These are phyloP conservation scores for Irpex sp. DNA, from an alignment of 1,284 basidiomycete species.

Conservation along the genomic window DNA sequence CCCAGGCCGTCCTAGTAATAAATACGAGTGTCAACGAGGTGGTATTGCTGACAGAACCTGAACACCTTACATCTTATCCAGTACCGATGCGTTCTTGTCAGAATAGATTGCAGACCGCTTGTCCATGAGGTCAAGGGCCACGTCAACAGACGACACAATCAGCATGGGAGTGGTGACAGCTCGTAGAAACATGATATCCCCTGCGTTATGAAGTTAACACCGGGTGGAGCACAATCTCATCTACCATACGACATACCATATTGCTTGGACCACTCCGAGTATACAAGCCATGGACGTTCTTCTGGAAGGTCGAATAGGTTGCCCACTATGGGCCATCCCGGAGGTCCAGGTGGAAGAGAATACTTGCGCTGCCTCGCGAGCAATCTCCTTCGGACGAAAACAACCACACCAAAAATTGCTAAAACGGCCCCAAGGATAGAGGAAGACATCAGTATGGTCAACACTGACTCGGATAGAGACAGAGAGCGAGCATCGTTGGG, in stretches of 20 bases:
- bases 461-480: not conserved
- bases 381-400: not conserved
- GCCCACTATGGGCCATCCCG: conserved; percentile 4
- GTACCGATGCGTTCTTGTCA: not conserved
- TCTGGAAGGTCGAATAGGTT: conserved; percentile 4
- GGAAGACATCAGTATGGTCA: not conserved
- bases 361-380: not conserved
- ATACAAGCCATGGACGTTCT: conserved; percentile 7
- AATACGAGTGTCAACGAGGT: conserved; percentile 33
- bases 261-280: conserved; percentile 5
- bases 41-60: conserved; percentile 43
- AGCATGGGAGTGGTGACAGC: not conserved
- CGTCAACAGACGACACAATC: not conserved
- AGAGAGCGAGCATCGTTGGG: not conserved
- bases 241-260: not conserved
- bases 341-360: conserved; percentile 3
- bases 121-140: conserved; percentile 1
- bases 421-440: not conserved
- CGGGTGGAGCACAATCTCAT: not conserved
- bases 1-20: conserved; percentile 22
- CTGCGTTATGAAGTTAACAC: not conserved
- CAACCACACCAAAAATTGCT: not conserved
- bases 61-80: conserved; percentile 39
- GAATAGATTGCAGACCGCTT: conserved; percentile 3
- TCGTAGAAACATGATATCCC: not conserved